Conservation (phyloP, 805 yeast genomes). For the Diddensiella caesifluorescens region DNA sequence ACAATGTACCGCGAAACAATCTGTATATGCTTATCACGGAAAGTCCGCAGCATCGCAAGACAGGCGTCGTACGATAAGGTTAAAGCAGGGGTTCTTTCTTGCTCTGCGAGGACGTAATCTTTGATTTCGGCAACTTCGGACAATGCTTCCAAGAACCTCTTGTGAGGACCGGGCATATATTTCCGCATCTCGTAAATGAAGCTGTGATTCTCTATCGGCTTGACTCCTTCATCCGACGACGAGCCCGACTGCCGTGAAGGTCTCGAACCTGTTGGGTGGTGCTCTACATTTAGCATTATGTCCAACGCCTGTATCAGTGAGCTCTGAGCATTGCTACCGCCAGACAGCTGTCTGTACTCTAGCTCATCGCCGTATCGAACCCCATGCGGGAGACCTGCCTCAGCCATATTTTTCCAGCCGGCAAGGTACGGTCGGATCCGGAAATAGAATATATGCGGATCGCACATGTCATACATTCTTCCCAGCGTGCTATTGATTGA, state of each 20-base stretch:
- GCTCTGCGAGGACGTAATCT: conserved; percentile 51
- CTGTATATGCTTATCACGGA: conserved; percentile 90
- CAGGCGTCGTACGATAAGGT: conserved; percentile 79
- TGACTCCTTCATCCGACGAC: conserved; percentile 12
- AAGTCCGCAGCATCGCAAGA: conserved; percentile 78
- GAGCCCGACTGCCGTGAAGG: conserved; percentile 13
- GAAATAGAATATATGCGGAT: conserved; percentile 85
- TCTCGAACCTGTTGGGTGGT: conserved; percentile 64
- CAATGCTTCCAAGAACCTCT: conserved; percentile 62
- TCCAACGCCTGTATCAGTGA: conserved; percentile 86
- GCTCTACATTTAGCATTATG: conserved; percentile 67
- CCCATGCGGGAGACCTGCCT: conserved; percentile 76
- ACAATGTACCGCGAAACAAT: conserved; percentile 84
- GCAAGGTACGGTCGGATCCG: conserved; percentile 85
- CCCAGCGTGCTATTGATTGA: conserved; percentile 64
- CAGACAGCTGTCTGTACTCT: conserved; percentile 56
- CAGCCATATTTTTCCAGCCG: conserved; percentile 91
- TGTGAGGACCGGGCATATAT: conserved; percentile 88
- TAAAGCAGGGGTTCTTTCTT: conserved; percentile 45
- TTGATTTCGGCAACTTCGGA: conserved; percentile 54
- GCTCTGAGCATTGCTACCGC: conserved; percentile 93
- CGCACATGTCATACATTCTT: conserved; percentile 90
- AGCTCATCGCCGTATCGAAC: conserved; percentile 67
- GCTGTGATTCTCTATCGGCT: conserved; percentile 34
- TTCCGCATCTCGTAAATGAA: conserved; percentile 79